Evolutionary conservation across 2,329 filamentous ascomycete genomes (phyloP).

Genomic region (Hypomyces perniciosus): DNA sequence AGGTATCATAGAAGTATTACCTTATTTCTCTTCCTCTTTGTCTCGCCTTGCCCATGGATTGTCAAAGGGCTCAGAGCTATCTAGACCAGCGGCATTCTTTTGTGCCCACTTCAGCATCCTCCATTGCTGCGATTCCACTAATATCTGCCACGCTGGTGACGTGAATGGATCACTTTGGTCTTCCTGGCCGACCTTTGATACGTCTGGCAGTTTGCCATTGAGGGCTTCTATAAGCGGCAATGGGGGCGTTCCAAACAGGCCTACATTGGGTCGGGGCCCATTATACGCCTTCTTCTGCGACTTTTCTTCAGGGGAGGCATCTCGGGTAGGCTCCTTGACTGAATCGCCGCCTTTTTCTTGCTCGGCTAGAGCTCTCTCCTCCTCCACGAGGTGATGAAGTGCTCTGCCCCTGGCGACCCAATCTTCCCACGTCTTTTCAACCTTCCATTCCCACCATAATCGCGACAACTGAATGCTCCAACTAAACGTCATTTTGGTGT

Average conservation of each 20-base stretch:
- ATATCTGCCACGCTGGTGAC: constrained; percentile 12
- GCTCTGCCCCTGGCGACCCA: constrained; percentile 36
- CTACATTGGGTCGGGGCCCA: constrained; percentile 13
- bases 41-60: not conserved
- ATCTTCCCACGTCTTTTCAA: constrained; percentile 31
- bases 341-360: constrained; percentile 15
- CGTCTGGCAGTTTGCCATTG: not conserved
- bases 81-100: not conserved
- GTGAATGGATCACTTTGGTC: constrained; percentile 14
- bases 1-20: not conserved
- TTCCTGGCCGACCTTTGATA: not conserved
- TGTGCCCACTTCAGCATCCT: constrained; percentile 11
- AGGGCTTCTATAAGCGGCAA: constrained; percentile 8
- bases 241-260: not conserved
- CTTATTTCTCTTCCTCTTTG: not conserved
- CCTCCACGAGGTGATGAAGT: constrained; percentile 33
- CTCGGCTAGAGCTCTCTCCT: constrained; percentile 29
- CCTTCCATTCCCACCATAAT: constrained; percentile 26
- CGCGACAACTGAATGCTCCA: constrained; percentile 25
- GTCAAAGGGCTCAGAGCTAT: not conserved
- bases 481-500: constrained; percentile 24
- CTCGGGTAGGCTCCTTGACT: not conserved
- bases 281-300: not conserved
- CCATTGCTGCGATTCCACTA: constrained; percentile 9
- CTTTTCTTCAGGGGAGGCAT: not conserved